These are phyloP conservation scores for Populus euphratica DNA, from an alignment of 345 rosid species.

Conservation along the genomic window DNA sequence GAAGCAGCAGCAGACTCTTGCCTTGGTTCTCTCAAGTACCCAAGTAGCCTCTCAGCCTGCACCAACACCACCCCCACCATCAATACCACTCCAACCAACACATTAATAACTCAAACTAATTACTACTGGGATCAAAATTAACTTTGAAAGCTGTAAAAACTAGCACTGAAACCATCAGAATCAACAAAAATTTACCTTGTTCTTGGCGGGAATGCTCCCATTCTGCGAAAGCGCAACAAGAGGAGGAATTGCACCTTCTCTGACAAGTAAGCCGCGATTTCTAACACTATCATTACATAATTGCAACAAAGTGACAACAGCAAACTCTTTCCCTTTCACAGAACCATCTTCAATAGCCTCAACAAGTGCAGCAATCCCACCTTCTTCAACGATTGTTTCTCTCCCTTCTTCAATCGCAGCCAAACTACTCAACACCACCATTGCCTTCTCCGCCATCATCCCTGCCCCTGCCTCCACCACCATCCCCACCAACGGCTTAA, in stretches of 20 bases:
- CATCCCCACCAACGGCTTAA: slow-evolving; percentile 76
- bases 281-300: slow-evolving; percentile 67
- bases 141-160: neutral
- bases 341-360: slow-evolving; percentile 92
- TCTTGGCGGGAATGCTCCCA: slow-evolving; percentile 67
- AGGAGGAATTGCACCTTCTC: slow-evolving; percentile 99
- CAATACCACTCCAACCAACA: neutral
- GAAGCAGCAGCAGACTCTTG: slow-evolving; percentile 38
- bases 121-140: neutral
- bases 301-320: slow-evolving; percentile 74
- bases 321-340: slow-evolving; percentile 82
- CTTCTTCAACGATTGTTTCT: slow-evolving; percentile 80
- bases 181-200: slow-evolving; percentile 48
- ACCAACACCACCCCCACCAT: slow-evolving; percentile 9
- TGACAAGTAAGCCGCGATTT: slow-evolving; percentile 80
- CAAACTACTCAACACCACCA: slow-evolving; percentile 82
- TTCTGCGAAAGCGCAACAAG: slow-evolving; percentile 89
- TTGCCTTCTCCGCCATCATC: slow-evolving; percentile 92
- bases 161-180: neutral
- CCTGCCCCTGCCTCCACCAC: slow-evolving; percentile 77
- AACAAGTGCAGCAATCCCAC: slow-evolving; percentile 81
- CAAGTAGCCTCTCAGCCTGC: slow-evolving; percentile 91
- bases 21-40: slow-evolving; percentile 69
- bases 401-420: slow-evolving; percentile 68
- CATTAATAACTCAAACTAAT: neutral